Base-by-base conservation (phyloP, 2,329 filamentous ascomycete species). In the Alternaria sp. region DNA sequence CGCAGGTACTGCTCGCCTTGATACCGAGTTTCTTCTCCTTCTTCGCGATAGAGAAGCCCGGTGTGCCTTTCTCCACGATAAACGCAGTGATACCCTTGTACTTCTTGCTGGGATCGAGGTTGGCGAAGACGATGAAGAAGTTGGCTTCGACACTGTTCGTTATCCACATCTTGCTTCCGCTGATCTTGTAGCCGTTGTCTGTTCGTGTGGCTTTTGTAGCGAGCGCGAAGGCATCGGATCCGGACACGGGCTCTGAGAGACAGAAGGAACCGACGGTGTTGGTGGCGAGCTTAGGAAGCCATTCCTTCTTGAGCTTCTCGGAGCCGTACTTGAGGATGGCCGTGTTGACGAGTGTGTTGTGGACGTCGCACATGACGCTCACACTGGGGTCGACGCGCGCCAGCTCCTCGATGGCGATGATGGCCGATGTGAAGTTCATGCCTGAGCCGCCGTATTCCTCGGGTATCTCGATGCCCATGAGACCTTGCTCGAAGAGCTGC, bases 1-100 rank as follows among this genome's bases (percentile, higher is more conserved):
- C 95, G 82, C 96, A 99, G 30, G 96, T 99, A 83, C 92, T 96
- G 83, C 92, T 96, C 57, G 96, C 96, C 77, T 88, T 91, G 84
- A 99, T 99, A 62, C 96, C 96, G 52, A 99, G 90, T 86, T 99
- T 99, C 91, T 98, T 98, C 86, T 99, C 96, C 86, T 99, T 99
- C 88, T 99, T 99, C 44, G 96, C 93, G 76, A 99, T 96, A 65
- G 88, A 90, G 85, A 99, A 97, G 32, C 96, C 96, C 59, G 91
- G 90, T 53, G 89, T 92, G 75, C 86, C 90, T 85, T 97, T 97
- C 83, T 97, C 94, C 45, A 98, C 90, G 65, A 99, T 85, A 79
- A 99, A 99, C 56, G 96, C 96, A 2, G 93, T 94, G 81, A 99
- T 99, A 62, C 96, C 96, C 82, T 94, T 95, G 87, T 99, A 97